Conservation (phyloP, 768 basidiomycete species). For the Suillus placidus region DNA sequence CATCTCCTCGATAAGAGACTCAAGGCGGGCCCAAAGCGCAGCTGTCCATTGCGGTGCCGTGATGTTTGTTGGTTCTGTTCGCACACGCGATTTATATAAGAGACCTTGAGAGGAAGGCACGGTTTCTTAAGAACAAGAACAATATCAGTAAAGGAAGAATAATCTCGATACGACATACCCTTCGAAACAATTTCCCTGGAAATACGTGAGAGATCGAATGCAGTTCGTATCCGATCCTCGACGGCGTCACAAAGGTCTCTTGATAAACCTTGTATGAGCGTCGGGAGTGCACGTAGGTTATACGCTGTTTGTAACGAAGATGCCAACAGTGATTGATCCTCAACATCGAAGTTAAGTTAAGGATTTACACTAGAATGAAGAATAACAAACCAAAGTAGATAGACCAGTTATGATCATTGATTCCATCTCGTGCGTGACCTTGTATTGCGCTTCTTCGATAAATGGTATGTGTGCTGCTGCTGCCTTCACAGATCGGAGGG, state of each 20-base stretch:
- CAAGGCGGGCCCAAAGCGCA: constrained; percentile 81
- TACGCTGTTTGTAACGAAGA: constrained; percentile 96
- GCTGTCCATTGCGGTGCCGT: constrained; percentile 87
- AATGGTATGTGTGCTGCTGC: constrained; percentile 71
- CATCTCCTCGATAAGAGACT: constrained; percentile 85
- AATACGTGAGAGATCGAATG: constrained; percentile 87
- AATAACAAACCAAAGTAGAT: constrained; percentile 62
- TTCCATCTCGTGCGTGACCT: constrained; percentile 87
- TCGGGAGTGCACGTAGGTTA: constrained; percentile 84
- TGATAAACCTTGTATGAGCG: constrained; percentile 78
- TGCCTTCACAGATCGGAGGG: constrained; percentile 74
- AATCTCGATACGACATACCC: constrained; percentile 46
- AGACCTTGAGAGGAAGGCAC: constrained; percentile 38
- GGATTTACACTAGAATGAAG: neutral
- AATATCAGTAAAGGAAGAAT: neutral
- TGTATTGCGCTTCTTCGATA: constrained; percentile 69
- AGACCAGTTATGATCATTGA: constrained; percentile 84
- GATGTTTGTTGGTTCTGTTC: constrained; percentile 87
- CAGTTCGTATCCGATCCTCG: constrained; percentile 73
- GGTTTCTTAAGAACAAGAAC: constrained; percentile 17
- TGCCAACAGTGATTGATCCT: constrained; percentile 91
- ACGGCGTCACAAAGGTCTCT: constrained; percentile 81
- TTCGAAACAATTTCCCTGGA: constrained; percentile 83
- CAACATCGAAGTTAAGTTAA: neutral
- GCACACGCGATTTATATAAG: constrained; percentile 82